These are phyloP conservation scores for Cyanidioschyzon merolae DNA, from an alignment of 23 red algal genomes.

Conservation along the genomic window DNA sequence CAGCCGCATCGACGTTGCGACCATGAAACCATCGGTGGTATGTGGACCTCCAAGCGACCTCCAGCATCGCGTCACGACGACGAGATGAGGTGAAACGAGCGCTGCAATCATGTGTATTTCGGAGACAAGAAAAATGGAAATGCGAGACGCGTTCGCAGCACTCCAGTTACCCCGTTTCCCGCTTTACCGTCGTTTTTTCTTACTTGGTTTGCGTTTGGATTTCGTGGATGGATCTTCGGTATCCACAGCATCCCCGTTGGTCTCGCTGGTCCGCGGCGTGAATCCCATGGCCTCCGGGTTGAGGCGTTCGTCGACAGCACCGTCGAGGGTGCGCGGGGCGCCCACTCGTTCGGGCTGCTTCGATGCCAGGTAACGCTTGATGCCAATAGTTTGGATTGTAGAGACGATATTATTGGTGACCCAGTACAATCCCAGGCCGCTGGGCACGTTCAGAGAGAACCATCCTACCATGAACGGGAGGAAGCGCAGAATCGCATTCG, in stretches of 20 bases:
- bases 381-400: conserved; percentile 72
- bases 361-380: conserved; percentile 17
- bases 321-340: background rate
- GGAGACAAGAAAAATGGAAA: no score
- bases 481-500: conserved; percentile 70
- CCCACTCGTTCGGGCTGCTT: background rate
- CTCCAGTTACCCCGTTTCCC: no score
- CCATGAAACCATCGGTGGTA: no score
- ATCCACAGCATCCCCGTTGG: background rate
- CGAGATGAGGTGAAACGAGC: no score
- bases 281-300: background rate
- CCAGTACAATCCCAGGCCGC: conserved; percentile 86
- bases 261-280: background rate
- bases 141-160: no score
- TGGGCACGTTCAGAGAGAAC: conserved; percentile 95
- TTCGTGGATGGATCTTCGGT: background rate
- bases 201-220: background rate
- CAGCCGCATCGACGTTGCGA: no score
- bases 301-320: background rate
- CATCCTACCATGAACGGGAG: conserved; percentile 94
- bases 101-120: no score
- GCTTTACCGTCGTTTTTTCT: conserved; percentile 16
- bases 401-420: conserved; percentile 92
- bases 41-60: no score
- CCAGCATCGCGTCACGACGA: no score